Conservation (phyloP, 1,284 basidiomycete genomes). For the Moesziomyces globuligerus region DNA sequence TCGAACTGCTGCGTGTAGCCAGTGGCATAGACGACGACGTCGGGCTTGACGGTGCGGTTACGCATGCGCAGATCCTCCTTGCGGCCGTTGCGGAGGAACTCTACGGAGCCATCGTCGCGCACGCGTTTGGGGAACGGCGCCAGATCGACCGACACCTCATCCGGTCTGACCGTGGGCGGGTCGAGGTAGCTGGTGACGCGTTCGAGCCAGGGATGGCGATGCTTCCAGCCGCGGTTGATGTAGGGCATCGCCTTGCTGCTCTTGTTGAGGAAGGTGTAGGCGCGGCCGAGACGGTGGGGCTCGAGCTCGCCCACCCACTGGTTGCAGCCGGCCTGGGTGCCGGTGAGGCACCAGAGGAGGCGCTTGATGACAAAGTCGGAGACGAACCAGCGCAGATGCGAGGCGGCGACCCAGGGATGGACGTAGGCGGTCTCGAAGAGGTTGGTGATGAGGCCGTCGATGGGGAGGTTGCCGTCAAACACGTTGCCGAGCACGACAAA, state of each 20-base stretch:
- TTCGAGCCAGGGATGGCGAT: constrained; percentile 68
- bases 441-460: constrained; percentile 75
- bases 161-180: constrained; percentile 72
- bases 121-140: constrained; percentile 74
- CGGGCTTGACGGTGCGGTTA: constrained; percentile 70
- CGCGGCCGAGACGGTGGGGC: constrained; percentile 73
- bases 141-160: constrained; percentile 73
- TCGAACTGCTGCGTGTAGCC: constrained; percentile 70
- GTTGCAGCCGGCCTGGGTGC: constrained; percentile 75
- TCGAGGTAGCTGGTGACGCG: constrained; percentile 54
- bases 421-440: constrained; percentile 73
- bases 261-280: constrained; percentile 70
- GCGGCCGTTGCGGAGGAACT: constrained; percentile 69
- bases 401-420: constrained; percentile 69
- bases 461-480: constrained; percentile 72
- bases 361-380: constrained; percentile 76
- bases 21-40: constrained; percentile 71
- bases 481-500: constrained; percentile 73
- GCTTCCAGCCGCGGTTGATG: constrained; percentile 71
- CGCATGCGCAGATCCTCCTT: constrained; percentile 71
- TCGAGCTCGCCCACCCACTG: constrained; percentile 76
- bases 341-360: constrained; percentile 75
- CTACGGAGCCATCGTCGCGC: constrained; percentile 70
- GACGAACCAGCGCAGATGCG: constrained; percentile 75
- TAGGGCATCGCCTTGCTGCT: constrained; percentile 63